A percentile compares a stretch with the other conserved stretches of the same genome.
Conservation (phyloP, 1,284 basidiomycete genomes). For the Ceratobasidium theobromae region DNA sequence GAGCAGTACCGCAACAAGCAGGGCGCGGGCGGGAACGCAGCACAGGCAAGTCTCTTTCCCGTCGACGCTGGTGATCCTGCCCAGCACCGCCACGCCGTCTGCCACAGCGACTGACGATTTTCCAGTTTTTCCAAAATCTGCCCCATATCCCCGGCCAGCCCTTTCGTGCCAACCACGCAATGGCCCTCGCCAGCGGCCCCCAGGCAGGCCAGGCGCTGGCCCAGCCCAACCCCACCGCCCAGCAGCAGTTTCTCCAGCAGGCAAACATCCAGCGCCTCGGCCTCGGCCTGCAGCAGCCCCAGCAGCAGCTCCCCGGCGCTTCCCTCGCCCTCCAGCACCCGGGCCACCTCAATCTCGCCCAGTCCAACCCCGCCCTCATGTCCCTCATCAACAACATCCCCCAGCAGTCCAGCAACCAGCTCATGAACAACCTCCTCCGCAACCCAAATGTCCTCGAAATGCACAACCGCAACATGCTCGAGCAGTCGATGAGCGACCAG, state of each 20-base stretch:
- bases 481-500: slow-evolving; percentile 13
- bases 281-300: slow-evolving; percentile 4
- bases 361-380: slow-evolving; percentile 17
- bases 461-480: background rate
- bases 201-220: slow-evolving; percentile 9
- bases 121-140: slow-evolving; percentile 24
- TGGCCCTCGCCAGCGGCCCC: slow-evolving; percentile 27
- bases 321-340: background rate
- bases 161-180: slow-evolving; percentile 11
- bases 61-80: too few species aligned
- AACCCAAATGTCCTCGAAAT: slow-evolving; percentile 5
- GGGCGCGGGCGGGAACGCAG: background rate
- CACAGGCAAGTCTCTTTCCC: slow-evolving; percentile 3
- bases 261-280: slow-evolving; percentile 9
- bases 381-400: slow-evolving; percentile 6
- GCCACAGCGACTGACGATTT: background rate
- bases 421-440: slow-evolving; percentile 10
- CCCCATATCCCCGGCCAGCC: slow-evolving; percentile 14
- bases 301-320: background rate
- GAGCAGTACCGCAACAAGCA: slow-evolving; percentile 17
- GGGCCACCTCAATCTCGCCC: slow-evolving; percentile 7
- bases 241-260: slow-evolving; percentile 26
- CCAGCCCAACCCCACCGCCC: slow-evolving; percentile 22
- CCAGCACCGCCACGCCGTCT: slow-evolving; percentile 19
- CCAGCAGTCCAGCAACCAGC: background rate